Percentiles rank a stretch among this genome's conserved stretches.
Conservation (phyloP, 176 grass and related monocot species). For the Triticum monococcum region DNA sequence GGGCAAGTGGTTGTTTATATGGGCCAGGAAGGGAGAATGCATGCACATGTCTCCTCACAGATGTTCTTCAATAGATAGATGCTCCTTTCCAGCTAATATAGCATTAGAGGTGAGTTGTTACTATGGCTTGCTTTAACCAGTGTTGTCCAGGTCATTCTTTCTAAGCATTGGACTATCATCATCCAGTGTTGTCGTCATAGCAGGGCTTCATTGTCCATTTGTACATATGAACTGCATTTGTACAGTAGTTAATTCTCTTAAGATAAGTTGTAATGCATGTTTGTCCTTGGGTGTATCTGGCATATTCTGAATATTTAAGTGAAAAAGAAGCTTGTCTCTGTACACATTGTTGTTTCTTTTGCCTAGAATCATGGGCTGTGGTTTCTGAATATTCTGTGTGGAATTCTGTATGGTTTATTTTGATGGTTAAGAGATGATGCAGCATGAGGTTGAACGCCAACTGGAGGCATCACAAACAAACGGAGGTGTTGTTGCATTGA, state of each 20-base stretch:
- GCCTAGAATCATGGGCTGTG: not conserved
- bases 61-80: constrained; percentile 40
- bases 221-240: constrained; percentile 42
- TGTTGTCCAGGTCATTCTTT: constrained; percentile 8
- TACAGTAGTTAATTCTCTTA: constrained; percentile 20
- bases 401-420: not conserved
- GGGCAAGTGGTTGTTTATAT: constrained; percentile 69
- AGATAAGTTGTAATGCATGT: not conserved
- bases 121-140: constrained; percentile 10
- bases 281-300: constrained; percentile 10
- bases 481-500: not conserved
- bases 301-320: not conserved
- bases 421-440: not conserved
- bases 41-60: constrained; percentile 34
- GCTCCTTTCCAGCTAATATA: constrained; percentile 47
- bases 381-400: not conserved
- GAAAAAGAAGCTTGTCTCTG: not conserved
- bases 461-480: not conserved
- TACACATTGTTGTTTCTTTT: not conserved
- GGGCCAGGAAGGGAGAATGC: constrained; percentile 43
- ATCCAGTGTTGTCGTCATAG: constrained; percentile 25
- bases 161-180: constrained; percentile 22
- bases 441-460: not conserved
- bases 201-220: constrained; percentile 16
- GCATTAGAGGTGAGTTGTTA: constrained; percentile 31